phyloP scores from a whole-genome alignment of 2,329 filamentous ascomycete species.

The Hansfordia pulvinata region DNA sequence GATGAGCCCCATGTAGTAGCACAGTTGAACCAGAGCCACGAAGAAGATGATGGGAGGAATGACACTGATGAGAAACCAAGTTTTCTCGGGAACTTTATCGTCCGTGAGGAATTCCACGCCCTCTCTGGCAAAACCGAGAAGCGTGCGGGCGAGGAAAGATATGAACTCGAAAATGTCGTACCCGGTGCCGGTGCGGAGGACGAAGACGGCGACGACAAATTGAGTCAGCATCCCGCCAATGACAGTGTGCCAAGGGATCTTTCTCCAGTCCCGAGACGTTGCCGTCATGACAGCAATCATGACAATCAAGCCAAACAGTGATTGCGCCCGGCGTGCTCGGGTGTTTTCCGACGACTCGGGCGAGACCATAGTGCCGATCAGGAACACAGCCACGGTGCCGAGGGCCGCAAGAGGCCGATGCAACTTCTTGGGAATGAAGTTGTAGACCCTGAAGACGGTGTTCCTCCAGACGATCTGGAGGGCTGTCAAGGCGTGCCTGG shows the following conservation, averaged over 20 bases:
- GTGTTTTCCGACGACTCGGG: constrained; percentile 63
- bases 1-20: constrained; percentile 68
- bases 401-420: constrained; percentile 49
- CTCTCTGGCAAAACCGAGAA: constrained; percentile 62
- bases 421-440: constrained; percentile 51
- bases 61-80: constrained; percentile 65
- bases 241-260: constrained; percentile 62
- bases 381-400: constrained; percentile 54
- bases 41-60: constrained; percentile 95
- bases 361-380: constrained; percentile 67
- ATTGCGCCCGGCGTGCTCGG: constrained; percentile 65
- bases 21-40: constrained; percentile 76
- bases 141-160: constrained; percentile 55
- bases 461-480: constrained; percentile 55
- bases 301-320: constrained; percentile 63
- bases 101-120: constrained; percentile 63
- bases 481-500: constrained; percentile 50
- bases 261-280: constrained; percentile 56
- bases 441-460: constrained; percentile 43
- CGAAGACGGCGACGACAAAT: constrained; percentile 80
- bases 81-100: constrained; percentile 21
- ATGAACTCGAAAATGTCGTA: constrained; percentile 90
- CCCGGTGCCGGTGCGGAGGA: constrained; percentile 65
- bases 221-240: constrained; percentile 82
- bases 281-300: constrained; percentile 53